Conservation (phyloP, 768 basidiomycete species). For the Hygrocybe punicea region DNA sequence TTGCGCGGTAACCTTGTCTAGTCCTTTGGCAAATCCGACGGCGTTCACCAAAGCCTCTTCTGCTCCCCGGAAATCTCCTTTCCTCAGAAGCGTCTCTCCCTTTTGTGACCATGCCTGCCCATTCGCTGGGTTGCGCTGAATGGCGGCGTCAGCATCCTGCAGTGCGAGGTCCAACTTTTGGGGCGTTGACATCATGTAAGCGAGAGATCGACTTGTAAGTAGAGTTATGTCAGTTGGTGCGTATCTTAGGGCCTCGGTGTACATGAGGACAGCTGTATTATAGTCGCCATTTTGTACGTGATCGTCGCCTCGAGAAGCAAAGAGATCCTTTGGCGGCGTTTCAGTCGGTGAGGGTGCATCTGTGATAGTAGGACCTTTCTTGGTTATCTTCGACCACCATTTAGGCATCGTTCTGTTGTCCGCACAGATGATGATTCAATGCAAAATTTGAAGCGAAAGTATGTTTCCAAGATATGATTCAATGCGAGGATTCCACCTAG, state of each 20-base stretch:
- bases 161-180: slow-evolving; percentile 2
- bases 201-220: slow-evolving; percentile 3
- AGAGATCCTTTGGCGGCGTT: neutral
- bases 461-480: too few species aligned
- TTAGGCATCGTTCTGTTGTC: too few species aligned
- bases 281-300: slow-evolving; percentile 4
- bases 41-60: slow-evolving; percentile 1
- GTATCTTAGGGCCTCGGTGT: neutral
- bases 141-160: slow-evolving; percentile 4
- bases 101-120: slow-evolving; percentile 6
- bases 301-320: slow-evolving; percentile 1
- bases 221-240: slow-evolving; percentile 1
- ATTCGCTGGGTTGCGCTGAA: slow-evolving; percentile 2
- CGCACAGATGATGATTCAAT: too few species aligned
- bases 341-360: too few species aligned
- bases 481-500: too few species aligned
- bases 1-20: slow-evolving; percentile 2
- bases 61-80: neutral
- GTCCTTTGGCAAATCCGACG: slow-evolving; percentile 1
- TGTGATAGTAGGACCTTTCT: too few species aligned
- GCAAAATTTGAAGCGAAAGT: too few species aligned
- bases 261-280: neutral
- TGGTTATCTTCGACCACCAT: too few species aligned
- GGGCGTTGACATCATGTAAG: slow-evolving; percentile 1
- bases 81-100: neutral